Evolutionary conservation across 2,329 filamentous ascomycete species (phyloP).

Genomic region (Verticillium nonalfalfae): DNA sequence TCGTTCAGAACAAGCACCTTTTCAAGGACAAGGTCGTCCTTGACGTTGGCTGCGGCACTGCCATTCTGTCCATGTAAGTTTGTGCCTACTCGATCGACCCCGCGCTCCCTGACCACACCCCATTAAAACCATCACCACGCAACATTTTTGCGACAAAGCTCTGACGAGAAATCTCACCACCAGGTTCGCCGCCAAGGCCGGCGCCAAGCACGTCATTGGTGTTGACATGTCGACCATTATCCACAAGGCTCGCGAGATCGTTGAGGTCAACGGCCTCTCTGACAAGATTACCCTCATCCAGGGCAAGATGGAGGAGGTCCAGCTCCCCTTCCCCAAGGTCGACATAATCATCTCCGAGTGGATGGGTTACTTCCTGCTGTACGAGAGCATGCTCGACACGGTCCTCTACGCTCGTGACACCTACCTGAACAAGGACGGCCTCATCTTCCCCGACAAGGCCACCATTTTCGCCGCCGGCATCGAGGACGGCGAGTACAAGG

Average conservation of each 20-base stretch:
- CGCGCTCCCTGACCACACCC: neutral
- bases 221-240: slow-evolving; percentile 99
- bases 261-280: slow-evolving; percentile 81
- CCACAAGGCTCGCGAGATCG: slow-evolving; percentile 95
- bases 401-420: slow-evolving; percentile 93
- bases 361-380: slow-evolving; percentile 99
- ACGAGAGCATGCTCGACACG: slow-evolving; percentile 98
- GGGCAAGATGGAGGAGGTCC: slow-evolving; percentile 99
- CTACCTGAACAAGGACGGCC: slow-evolving; percentile 77
- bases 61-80: slow-evolving; percentile 93
- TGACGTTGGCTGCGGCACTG: slow-evolving; percentile 94
- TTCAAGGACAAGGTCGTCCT: slow-evolving; percentile 81
- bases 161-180: neutral
- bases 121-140: neutral
- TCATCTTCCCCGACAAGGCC: slow-evolving; percentile 98
- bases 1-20: slow-evolving; percentile 94
- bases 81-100: slow-evolving; percentile 12
- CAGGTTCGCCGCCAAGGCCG: slow-evolving; percentile 95
- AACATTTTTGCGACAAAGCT: neutral
- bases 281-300: slow-evolving; percentile 97
- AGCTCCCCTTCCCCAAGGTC: slow-evolving; percentile 87
- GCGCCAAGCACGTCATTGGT: slow-evolving; percentile 96
- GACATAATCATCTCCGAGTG: slow-evolving; percentile 99
- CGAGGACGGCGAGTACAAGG: slow-evolving; percentile 98
- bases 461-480: slow-evolving; percentile 96